These are phyloP conservation scores for Solanum megistacrolobum DNA, from an alignment of 257 asterid genomes.

Conservation along the genomic window DNA sequence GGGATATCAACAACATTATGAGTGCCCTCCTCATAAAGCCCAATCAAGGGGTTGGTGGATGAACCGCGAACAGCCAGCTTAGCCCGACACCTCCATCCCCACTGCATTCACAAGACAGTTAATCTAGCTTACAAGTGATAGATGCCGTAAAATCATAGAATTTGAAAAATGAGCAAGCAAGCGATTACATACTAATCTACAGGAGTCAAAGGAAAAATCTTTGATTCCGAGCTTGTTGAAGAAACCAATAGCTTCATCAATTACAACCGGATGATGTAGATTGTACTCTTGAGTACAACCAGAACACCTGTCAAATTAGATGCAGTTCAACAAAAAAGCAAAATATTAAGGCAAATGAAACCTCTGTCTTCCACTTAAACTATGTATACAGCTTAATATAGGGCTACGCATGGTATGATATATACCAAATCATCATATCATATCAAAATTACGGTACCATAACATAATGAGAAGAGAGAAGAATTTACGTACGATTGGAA, in stretches of 20 bases:
- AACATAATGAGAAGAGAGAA: not conserved
- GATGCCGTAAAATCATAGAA: not conserved
- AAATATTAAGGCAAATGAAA: not conserved
- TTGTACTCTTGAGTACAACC: slow-evolving; percentile 85
- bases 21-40: slow-evolving; percentile 82
- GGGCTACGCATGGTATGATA: not conserved
- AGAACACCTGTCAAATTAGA: slow-evolving; percentile 53
- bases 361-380: not conserved
- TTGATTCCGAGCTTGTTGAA: slow-evolving; percentile 52
- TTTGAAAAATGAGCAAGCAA: not conserved
- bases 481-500: slow-evolving; percentile 41
- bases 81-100: slow-evolving; percentile 99
- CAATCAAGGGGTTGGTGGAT: slow-evolving; percentile 57
- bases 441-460: not conserved
- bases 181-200: slow-evolving; percentile 57
- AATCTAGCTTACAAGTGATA: not conserved
- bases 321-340: not conserved
- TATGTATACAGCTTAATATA: not conserved
- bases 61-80: slow-evolving; percentile 89
- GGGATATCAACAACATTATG: slow-evolving; percentile 86
- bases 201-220: slow-evolving; percentile 61
- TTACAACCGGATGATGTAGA: slow-evolving; percentile 63
- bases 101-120: slow-evolving; percentile 23
- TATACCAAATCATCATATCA: not conserved
- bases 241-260: slow-evolving; percentile 51